Evolutionary conservation across 768 basidiomycete genomes (phyloP), one percentile per base, ranked within the genome.

Genomic region (Collybia sp.): DNA sequence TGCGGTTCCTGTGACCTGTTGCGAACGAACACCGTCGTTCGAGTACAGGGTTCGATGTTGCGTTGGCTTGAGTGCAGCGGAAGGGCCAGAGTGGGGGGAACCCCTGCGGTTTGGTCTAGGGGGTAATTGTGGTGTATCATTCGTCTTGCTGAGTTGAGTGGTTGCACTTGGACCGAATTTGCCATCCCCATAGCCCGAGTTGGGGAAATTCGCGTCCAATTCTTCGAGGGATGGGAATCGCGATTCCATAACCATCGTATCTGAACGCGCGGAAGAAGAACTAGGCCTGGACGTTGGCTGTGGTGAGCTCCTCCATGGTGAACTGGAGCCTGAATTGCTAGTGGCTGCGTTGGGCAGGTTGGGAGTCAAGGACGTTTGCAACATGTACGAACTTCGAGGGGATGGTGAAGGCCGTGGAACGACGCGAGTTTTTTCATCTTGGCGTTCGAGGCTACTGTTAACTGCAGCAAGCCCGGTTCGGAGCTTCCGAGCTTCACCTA

Each of bases 201-300:
- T 60, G 12, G 57, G 54, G 50, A 80, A 77, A 9, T 67, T 66
- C 17, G 80, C 76, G 61, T 91, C 85, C 5, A 94, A 69, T 48
- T 88, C 86, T 59, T 95, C 93, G 35, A 96, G 67, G 0, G 93
- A 88, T 0, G 93, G 93, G 62, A 89, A 96, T 43, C 89, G 76
- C 25, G 80, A 75, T 62, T 93, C 91, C 25, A 25, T 25, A 25
- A 25, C 25, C 25, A 25, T 8, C 4, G 25, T 25, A 25, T 25
- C 25, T 25, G 25, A 25, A 8, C 25, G 25, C 13, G 72, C 76
- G 36, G 76, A 68, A 47, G 72, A 59, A 16, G 60, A 51, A 9
- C 61, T 49, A 6, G 62, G 57, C 18, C 63, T 54, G 39, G 69
- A 59, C 37, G 69, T 47, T 19, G 59, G 56, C 15, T 54, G 49